Evolutionary conservation across 2,329 filamentous ascomycete species (phyloP).

Genomic region (Ceratocystis ficicola): DNA sequence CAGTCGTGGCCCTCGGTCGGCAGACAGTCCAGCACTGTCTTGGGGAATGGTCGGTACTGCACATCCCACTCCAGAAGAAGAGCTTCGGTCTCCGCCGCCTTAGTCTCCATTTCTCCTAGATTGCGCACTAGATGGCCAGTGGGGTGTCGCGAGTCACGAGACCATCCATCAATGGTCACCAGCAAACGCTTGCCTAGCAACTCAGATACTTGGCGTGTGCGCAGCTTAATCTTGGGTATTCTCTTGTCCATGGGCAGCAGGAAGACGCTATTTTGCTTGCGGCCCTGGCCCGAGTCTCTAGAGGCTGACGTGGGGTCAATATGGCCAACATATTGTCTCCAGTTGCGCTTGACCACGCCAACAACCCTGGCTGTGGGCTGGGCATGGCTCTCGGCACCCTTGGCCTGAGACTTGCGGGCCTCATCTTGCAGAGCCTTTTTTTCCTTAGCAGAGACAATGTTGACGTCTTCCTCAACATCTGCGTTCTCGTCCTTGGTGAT

Average conservation of each 20-base stretch:
- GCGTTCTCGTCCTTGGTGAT: constrained; percentile 90
- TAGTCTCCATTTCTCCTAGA: constrained; percentile 85
- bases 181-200: constrained; percentile 83
- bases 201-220: constrained; percentile 79
- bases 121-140: constrained; percentile 89
- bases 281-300: constrained; percentile 58
- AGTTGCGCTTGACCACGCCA: constrained; percentile 87
- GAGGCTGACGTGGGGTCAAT: constrained; percentile 78
- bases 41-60: constrained; percentile 93
- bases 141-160: constrained; percentile 82
- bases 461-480: constrained; percentile 63
- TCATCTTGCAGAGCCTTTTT: constrained; percentile 79
- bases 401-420: constrained; percentile 71
- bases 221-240: constrained; percentile 87
- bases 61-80: constrained; percentile 91
- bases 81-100: constrained; percentile 95
- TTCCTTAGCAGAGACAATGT: constrained; percentile 57
- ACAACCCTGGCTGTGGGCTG: constrained; percentile 90
- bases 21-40: constrained; percentile 86
- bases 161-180: constrained; percentile 91
- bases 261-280: constrained; percentile 85
- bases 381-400: constrained; percentile 59
- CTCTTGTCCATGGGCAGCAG: constrained; percentile 96
- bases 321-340: constrained; percentile 95
- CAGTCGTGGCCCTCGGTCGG: constrained; percentile 86